Evolutionary conservation across 495 filamentous ascomycete genomes (phyloP).

Genomic region (Choiromyces venosus): DNA sequence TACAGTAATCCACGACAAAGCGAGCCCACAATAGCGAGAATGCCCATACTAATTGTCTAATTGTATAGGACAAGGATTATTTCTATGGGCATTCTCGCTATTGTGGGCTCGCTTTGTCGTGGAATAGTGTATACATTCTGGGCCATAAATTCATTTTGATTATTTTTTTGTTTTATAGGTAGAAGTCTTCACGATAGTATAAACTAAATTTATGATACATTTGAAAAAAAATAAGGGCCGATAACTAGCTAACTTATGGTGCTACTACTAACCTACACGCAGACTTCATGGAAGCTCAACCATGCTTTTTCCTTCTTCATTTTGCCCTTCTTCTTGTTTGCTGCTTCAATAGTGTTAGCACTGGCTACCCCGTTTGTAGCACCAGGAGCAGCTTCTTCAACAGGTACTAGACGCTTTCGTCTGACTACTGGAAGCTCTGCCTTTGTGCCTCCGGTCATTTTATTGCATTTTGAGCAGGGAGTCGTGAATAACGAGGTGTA

Average conservation of each 20-base stretch:
- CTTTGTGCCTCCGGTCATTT: slow-evolving; percentile 36
- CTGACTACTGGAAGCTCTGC: slow-evolving; percentile 36
- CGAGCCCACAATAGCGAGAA: no score
- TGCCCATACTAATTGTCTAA: no score
- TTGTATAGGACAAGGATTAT: no score
- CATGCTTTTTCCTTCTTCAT: slow-evolving; percentile 31
- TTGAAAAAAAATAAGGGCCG: background rate
- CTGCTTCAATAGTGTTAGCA: background rate
- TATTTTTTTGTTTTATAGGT: background rate
- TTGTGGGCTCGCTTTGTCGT: no score
- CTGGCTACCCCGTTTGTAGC: background rate
- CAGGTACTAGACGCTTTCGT: slow-evolving; percentile 21
- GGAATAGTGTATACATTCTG: background rate
- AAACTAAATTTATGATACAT: background rate
- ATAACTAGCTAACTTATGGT: background rate
- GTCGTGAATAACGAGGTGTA: slow-evolving; percentile 30
- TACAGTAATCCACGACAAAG: no score
- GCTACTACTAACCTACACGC: slow-evolving; percentile 13
- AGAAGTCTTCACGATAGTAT: background rate
- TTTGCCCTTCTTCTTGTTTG: slow-evolving; percentile 27
- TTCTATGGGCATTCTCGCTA: no score
- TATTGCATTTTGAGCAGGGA: slow-evolving; percentile 34
- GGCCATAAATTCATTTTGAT: background rate
- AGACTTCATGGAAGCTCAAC: slow-evolving; percentile 36
- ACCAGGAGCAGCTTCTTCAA: slow-evolving; percentile 11